These are phyloP conservation scores for Lithohypha guttulata DNA, from an alignment of 2,329 filamentous ascomycete genomes.

Conservation along the genomic window DNA sequence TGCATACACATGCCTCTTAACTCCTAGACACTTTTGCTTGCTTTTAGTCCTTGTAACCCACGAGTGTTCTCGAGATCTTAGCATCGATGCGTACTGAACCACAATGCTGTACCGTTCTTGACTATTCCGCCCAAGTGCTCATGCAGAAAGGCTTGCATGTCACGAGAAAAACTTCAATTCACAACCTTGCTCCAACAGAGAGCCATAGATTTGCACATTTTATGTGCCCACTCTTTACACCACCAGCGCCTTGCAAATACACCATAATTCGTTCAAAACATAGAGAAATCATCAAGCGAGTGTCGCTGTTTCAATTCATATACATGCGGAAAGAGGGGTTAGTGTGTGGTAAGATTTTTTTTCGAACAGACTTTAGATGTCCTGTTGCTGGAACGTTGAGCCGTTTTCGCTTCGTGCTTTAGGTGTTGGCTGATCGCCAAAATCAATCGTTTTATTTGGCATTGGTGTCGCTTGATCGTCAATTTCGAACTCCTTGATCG, in stretches of 20 bases:
- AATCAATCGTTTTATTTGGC: slow-evolving; percentile 15
- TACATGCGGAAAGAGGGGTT: slow-evolving; percentile 2
- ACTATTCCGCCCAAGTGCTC: no score
- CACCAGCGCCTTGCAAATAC: slow-evolving; percentile 6
- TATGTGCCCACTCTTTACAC: neutral
- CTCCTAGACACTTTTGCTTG: neutral
- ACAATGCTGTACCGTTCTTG: no score
- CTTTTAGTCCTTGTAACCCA: neutral
- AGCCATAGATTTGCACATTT: neutral
- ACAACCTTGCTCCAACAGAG: neutral
- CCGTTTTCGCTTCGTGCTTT: slow-evolving; percentile 51
- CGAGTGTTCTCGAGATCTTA: no score
- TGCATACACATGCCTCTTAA: neutral
- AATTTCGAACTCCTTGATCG: slow-evolving; percentile 31
- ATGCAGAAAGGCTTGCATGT: no score
- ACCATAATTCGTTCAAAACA: neutral
- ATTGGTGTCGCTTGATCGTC: slow-evolving; percentile 22
- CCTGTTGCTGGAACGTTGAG: slow-evolving; percentile 43
- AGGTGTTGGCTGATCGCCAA: slow-evolving; percentile 34
- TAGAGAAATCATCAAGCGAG: slow-evolving; percentile 7
- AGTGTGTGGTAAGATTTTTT: slow-evolving; percentile 53
- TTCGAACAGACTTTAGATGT: slow-evolving; percentile 75
- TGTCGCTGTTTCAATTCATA: slow-evolving; percentile 1
- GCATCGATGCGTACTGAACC: no score
- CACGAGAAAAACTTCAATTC: no score